Conservation (phyloP, 2,329 filamentous ascomycete species). For the Dothistroma septosporum region DNA sequence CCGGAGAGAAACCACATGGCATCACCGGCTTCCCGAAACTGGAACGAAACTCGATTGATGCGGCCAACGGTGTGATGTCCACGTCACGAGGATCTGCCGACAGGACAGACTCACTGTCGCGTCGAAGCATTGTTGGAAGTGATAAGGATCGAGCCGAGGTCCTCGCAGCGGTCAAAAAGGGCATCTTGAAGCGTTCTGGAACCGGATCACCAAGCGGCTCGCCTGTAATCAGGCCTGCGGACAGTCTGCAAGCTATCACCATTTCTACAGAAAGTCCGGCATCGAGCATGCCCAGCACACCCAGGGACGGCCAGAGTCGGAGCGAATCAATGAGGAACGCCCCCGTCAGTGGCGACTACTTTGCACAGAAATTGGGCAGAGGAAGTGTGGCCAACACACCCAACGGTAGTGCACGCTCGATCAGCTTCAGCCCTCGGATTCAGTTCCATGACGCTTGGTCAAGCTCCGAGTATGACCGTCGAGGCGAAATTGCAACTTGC, state of each 20-base stretch:
- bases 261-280: constrained; percentile 71
- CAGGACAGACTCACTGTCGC: constrained; percentile 56
- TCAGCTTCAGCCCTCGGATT: constrained; percentile 82
- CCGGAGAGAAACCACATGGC: constrained; percentile 62
- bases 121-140: constrained; percentile 86
- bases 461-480: constrained; percentile 88
- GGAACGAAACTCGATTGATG: constrained; percentile 76
- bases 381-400: constrained; percentile 76
- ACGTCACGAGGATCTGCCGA: constrained; percentile 44
- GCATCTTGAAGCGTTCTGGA: constrained; percentile 80
- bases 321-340: constrained; percentile 49
- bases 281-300: constrained; percentile 84
- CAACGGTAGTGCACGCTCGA: constrained; percentile 58
- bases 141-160: constrained; percentile 89
- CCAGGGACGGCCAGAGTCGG: constrained; percentile 66
- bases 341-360: constrained; percentile 84
- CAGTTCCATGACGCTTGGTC: constrained; percentile 97
- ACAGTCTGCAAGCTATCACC: constrained; percentile 56
- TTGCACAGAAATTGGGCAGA: constrained; percentile 71
- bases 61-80: constrained; percentile 38
- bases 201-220: constrained; percentile 63
- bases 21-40: constrained; percentile 79
- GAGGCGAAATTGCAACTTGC: constrained; percentile 94
- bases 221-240: constrained; percentile 61
- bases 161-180: constrained; percentile 86